Base-by-base conservation (phyloP, 176 grass and related monocot species). In the Zoysia japonica region DNA sequence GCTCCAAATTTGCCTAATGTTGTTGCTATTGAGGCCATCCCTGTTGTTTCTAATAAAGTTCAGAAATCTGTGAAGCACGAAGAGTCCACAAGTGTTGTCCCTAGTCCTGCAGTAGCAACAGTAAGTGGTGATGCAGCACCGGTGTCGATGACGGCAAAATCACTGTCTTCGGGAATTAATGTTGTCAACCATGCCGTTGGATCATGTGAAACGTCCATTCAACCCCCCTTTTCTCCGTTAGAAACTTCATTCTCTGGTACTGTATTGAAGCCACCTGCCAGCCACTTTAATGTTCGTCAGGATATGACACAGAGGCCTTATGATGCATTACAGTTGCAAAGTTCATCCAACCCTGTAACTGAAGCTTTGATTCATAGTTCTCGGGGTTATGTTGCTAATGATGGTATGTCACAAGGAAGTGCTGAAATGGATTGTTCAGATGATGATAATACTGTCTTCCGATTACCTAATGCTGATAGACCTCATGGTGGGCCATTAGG, bases 371-470 rank as follows among this genome's bases (percentile, higher is more conserved):
- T 71, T 85, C 71, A 19, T 37, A 85, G 72, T 82, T 71, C 72
- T 72, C 19, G 13, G 43, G 15, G 60, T 20, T 68, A 42, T 53
- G n/a, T 59, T 72, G 61, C 17, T 16, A 44, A 67, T 77, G 87
- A 89, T 78, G 87, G 82, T 46, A 82, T 78, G 82, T 89, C 82
- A 20, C 87, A 89, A 41, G 87, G 87, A 38, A 85, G 87, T 78
- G 87, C 87, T 59, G 79, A 85, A 85, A 89, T 89, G 87, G 87
- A 89, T 60, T 89, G 83, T 66, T 89, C 87, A 82, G 87, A 89
- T 52, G 87, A 85, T 51, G 57, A 80, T 66, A 77, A 71, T 82
- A 66, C 73, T 47, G 20, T 72, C 71, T 85, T 78, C 67, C 59
- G 49, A 39, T 20, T 85, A 71, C 67, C 59, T 72, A 82, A 13